Evolutionary conservation across 164 flowering plant species (phyloP), one percentile per base, ranked within the genome.

Genomic region (Pachysandra terminalis): DNA sequence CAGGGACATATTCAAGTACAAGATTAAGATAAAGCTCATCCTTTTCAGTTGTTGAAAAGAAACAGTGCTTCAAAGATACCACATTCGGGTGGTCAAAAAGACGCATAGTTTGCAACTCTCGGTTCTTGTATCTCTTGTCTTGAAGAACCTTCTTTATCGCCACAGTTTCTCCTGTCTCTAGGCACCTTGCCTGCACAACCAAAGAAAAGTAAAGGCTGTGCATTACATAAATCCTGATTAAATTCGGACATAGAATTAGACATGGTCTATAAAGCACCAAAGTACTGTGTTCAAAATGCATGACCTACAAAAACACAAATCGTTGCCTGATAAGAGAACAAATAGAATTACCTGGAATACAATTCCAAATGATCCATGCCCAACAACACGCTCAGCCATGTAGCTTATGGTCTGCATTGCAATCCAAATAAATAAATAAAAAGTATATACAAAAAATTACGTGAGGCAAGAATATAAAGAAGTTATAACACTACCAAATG

Each of bases 81-180:
- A 81, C 79, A 74, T 86, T 86, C 49, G 90, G 88, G 71, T 85
- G 89, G 48, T 87, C 90, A 12, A 87, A 78, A 32, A 86, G 75
- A 27, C 86, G 87, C 90, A 87, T 87, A 23, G 87, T 86, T 73
- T 87, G 92, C 70, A 85, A 78, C 78, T 87, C 92, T 13, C 92
- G 78, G 68, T 87, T 85, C 78, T 87, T 87, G 82, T 85, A 87
- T 71, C 92, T 73, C 82, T 85, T 87, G 70, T 87, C 92, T 64
- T 87, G 92, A 48, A 87, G 87, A 69, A 87, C 90, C 66, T 85
- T 87, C 65, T 87, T 87, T 40, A 87, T 87, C 32, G 92, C 90
- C 37, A 87, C 90, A 28, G 87, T 76, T 79, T 87, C 92, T 40
- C 90, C 88, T 2, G 90, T 86, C 70, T 88, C 93, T 40, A 88